phyloP scores from a whole-genome alignment of 805 yeast species.

The Saturnispora gosingensis region DNA sequence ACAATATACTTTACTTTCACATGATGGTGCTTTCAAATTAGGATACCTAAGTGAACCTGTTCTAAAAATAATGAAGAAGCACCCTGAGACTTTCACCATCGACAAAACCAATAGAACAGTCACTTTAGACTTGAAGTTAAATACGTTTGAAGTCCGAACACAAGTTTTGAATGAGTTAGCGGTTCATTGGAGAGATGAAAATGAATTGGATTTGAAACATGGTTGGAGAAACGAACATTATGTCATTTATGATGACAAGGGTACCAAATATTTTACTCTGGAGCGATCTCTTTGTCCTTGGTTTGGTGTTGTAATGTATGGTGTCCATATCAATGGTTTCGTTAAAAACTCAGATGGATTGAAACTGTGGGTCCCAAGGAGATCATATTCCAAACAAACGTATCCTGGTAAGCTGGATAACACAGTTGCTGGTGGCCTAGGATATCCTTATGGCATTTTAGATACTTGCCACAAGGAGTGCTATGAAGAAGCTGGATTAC shows the following conservation, averaged over 20 bases:
- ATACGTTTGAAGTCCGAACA: constrained; percentile 35
- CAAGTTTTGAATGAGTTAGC: constrained; percentile 37
- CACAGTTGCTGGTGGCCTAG: constrained; percentile 92
- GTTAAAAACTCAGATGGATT: constrained; percentile 31
- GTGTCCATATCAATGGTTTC: constrained; percentile 82
- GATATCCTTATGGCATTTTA: constrained; percentile 61
- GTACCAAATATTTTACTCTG: constrained; percentile 50
- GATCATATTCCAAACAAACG: constrained; percentile 72
- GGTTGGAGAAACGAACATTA: constrained; percentile 89
- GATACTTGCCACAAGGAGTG: constrained; percentile 85
- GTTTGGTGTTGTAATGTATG: constrained; percentile 83
- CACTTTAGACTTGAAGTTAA: constrained; percentile 21
- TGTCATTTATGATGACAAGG: constrained; percentile 50
- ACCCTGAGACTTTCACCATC: constrained; percentile 19
- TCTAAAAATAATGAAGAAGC: constrained; percentile 20
- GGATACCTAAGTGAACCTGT: constrained; percentile 34
- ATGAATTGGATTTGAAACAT: constrained; percentile 32
- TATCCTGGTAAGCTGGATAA: constrained; percentile 89
- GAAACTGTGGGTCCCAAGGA: constrained; percentile 75
- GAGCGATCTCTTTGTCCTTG: constrained; percentile 79
- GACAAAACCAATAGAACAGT: constrained; percentile 24
- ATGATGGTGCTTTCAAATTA: constrained; percentile 26
- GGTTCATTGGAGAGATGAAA: constrained; percentile 28
- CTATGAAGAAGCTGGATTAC: constrained; percentile 83
- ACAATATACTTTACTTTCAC: constrained; percentile 30